Evolutionary conservation across 805 yeast species (phyloP).

Genomic region (Scheffersomyces ergatensis): DNA sequence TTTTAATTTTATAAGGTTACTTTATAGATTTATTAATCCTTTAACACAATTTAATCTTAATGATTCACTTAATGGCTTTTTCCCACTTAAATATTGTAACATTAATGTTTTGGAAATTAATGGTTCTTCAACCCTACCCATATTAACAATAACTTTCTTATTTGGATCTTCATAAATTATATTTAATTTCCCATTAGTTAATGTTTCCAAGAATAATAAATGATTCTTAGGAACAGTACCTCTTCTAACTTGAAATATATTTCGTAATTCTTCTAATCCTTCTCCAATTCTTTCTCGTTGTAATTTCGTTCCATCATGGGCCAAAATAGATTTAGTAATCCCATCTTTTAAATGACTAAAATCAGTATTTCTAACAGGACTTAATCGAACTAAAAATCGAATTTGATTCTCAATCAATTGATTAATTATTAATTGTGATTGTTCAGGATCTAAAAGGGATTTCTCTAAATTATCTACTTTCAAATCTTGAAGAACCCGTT

Average conservation of each 20-base stretch:
- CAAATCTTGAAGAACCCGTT: constrained; percentile 35
- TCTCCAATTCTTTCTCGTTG: constrained; percentile 36
- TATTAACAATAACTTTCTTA: constrained; percentile 14
- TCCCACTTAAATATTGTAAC: constrained; percentile 72
- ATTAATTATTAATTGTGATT: constrained; percentile 53
- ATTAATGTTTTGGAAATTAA: constrained; percentile 65
- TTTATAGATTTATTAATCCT: constrained; percentile 9
- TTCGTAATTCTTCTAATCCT: constrained; percentile 69
- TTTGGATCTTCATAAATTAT: constrained; percentile 26
- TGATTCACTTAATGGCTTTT: constrained; percentile 59
- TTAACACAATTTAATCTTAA: constrained; percentile 45
- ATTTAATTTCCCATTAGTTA: constrained; percentile 27
- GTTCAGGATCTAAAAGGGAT: constrained; percentile 45
- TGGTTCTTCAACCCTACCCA: constrained; percentile 67
- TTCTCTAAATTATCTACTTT: constrained; percentile 4
- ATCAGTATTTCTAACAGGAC: constrained; percentile 89
- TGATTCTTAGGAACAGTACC: constrained; percentile 78
- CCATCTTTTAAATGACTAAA: constrained; percentile 90
- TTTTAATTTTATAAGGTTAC: too few relatives aligned
- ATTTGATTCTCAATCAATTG: constrained; percentile 58
- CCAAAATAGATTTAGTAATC: constrained; percentile 72
- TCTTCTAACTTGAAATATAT: constrained; percentile 54
- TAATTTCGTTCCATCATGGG: constrained; percentile 58
- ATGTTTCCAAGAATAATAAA: constrained; percentile 56
- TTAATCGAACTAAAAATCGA: constrained; percentile 68